These are phyloP conservation scores for Strigomonas culicis DNA, from an alignment of 208 protist species.

Conservation along the genomic window DNA sequence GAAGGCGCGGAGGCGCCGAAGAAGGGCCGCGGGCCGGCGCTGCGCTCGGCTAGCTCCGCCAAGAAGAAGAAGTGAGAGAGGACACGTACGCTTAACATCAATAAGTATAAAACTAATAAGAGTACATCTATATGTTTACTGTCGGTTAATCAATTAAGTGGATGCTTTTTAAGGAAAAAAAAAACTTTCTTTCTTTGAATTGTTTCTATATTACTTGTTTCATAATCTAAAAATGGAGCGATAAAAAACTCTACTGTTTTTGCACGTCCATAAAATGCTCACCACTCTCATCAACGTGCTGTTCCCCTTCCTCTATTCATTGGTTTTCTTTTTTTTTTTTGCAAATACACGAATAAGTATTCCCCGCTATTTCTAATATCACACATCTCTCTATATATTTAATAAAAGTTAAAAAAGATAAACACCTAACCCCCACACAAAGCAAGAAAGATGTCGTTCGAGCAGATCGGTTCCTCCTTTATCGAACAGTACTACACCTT, in stretches of 20 bases:
- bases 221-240: neutral
- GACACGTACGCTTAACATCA: constrained; percentile 8
- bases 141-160: neutral
- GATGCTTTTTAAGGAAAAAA: too few relatives aligned
- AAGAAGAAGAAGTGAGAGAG: constrained; percentile 21
- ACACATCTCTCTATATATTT: constrained; percentile 1
- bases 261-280: neutral
- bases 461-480: constrained; percentile 65
- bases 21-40: neutral
- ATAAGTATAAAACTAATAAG: constrained; percentile 12
- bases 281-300: neutral
- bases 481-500: constrained; percentile 84
- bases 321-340: constrained; percentile 11
- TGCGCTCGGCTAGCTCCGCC: neutral
- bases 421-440: neutral
- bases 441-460: constrained; percentile 55
- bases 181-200: too few relatives aligned
- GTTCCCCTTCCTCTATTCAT: constrained; percentile 9
- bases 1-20: constrained; percentile 3
- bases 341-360: neutral
- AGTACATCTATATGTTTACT: neutral
- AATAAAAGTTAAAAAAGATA: neutral
- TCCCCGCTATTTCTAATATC: neutral
- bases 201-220: too few relatives aligned
- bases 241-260: neutral